These are phyloP conservation scores for Chaetomium globosum DNA, from an alignment of 2,329 filamentous ascomycete genomes.

Conservation along the genomic window DNA sequence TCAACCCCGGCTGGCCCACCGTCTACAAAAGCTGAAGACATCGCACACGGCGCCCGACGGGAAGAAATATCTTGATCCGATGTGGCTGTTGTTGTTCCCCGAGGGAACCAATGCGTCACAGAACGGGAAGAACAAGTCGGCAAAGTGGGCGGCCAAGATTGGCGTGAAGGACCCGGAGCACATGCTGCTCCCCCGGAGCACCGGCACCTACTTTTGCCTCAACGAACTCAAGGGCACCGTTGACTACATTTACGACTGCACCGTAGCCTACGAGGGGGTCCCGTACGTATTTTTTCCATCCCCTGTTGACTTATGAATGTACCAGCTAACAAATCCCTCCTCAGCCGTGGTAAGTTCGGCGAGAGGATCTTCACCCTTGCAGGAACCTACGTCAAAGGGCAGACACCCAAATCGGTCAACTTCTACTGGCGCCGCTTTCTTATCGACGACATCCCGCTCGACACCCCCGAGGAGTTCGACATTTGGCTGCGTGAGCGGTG, in stretches of 20 bases:
- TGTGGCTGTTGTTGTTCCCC: slow-evolving; percentile 89
- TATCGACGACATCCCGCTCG: slow-evolving; percentile 76
- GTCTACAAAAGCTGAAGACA: slow-evolving; percentile 69
- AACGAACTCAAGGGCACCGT: slow-evolving; percentile 73
- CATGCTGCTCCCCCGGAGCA: slow-evolving; percentile 75
- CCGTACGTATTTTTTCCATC: slow-evolving; percentile 62
- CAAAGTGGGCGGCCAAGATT: slow-evolving; percentile 74
- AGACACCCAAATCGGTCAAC: slow-evolving; percentile 91
- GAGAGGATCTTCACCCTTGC: slow-evolving; percentile 86
- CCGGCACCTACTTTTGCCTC: slow-evolving; percentile 77
- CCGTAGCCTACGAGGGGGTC: slow-evolving; percentile 91
- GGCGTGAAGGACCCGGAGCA: slow-evolving; percentile 73
- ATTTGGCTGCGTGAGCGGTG: slow-evolving; percentile 82
- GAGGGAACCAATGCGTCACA: slow-evolving; percentile 81
- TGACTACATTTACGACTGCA: slow-evolving; percentile 89
- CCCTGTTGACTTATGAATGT: slow-evolving; percentile 2
- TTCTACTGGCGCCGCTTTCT: slow-evolving; percentile 93
- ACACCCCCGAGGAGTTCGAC: slow-evolving; percentile 74
- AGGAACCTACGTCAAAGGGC: slow-evolving; percentile 85
- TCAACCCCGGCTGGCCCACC: slow-evolving; percentile 72
- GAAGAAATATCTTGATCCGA: slow-evolving; percentile 66
- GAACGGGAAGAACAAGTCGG: slow-evolving; percentile 71
- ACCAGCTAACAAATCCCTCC: slow-evolving; percentile 18
- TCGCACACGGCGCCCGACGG: slow-evolving; percentile 57
- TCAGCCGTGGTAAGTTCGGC: slow-evolving; percentile 76